Evolutionary conservation across 257 asterid species (phyloP), one percentile per base, ranked within the genome.

Genomic region (Solanum tacnaense): DNA sequence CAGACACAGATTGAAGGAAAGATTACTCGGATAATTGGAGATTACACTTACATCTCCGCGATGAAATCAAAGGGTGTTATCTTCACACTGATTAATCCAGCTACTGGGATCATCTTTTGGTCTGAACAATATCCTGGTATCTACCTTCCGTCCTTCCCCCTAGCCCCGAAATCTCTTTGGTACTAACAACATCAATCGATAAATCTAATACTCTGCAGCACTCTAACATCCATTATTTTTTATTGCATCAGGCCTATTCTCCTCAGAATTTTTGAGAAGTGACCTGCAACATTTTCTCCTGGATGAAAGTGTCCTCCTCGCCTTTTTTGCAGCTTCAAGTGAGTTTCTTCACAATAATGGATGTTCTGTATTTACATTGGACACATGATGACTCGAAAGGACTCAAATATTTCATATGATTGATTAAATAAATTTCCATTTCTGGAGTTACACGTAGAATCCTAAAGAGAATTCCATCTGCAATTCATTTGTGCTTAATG

Each of bases 1-100:
- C 96, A 88, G 89, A 94, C 98, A 56, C 92, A 92, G 85, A 93
- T 94, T 95, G 98, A 92, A 65, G 98, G 93, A 67, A 93, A 93
- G 88, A 49, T 79, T 86, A 89, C 90, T 60, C 92, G 82, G 81
- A 89, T 25, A n/a, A 67, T 90, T 87, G 95, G 95, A 87, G 94
- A 92, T 46, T 92, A 94, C 89, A 92, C 91, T 87, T 90, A 90
- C 84, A 91, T 94, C 11, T 93, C 98, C 5, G 98, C 98, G 31
- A 88, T 92, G 93, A 97, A 97, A 90, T 98, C 99, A 3, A 94
- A 83, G 88, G 91, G 68, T 82, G 95, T 89, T 39, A 85, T 84
- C 15, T 93, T 96, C 82, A 92, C 92, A 23, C 88, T 91, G 91
- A 92, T 94, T 29, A 89, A 89, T 86, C 99, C 99, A 36, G 90